Evolutionary conservation across 2,329 filamentous ascomycete species (phyloP).

Genomic region (Aspergillus fischeri): DNA sequence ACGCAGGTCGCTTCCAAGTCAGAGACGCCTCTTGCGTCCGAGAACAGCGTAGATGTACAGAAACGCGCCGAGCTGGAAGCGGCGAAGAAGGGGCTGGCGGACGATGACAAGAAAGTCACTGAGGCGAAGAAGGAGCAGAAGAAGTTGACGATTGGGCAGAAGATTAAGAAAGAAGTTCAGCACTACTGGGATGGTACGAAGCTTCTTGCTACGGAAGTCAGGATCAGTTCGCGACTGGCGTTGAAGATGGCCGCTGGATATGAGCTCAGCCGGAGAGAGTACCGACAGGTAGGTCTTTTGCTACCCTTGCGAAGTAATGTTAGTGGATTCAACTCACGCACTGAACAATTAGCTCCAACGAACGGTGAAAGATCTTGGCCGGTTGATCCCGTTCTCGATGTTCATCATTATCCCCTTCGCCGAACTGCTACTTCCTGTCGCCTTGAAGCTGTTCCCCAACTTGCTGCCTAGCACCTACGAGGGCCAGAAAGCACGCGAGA

Average conservation of each 20-base stretch:
- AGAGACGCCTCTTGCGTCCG: conserved; percentile 38
- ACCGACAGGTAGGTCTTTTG: conserved; percentile 62
- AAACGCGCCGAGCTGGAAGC: conserved; percentile 60
- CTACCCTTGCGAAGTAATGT: not conserved
- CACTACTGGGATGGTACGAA: conserved; percentile 99
- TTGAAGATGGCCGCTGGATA: conserved; percentile 98
- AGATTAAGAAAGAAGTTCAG: conserved; percentile 86
- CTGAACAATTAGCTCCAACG: conserved; percentile 60
- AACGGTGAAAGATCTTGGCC: conserved; percentile 88
- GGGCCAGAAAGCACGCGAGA: conserved; percentile 82
- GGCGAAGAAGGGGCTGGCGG: conserved; percentile 51
- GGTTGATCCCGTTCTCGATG: conserved; percentile 90
- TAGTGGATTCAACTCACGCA: conserved; percentile 8
- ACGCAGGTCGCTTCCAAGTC: conserved; percentile 36
- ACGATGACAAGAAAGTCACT: conserved; percentile 53
- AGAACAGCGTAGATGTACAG: conserved; percentile 47
- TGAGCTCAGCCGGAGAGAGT: conserved; percentile 88
- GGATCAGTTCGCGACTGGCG: conserved; percentile 84
- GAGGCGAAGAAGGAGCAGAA: conserved; percentile 69
- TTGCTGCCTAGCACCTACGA: conserved; percentile 97
- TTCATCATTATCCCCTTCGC: conserved; percentile 97
- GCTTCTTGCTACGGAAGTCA: conserved; percentile 84
- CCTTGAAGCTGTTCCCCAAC: conserved; percentile 93
- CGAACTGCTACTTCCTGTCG: conserved; percentile 85
- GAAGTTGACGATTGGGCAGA: conserved; percentile 85